Conservation (phyloP, 371 early-diverging fungal genomes). For the Batkoa obscura region DNA sequence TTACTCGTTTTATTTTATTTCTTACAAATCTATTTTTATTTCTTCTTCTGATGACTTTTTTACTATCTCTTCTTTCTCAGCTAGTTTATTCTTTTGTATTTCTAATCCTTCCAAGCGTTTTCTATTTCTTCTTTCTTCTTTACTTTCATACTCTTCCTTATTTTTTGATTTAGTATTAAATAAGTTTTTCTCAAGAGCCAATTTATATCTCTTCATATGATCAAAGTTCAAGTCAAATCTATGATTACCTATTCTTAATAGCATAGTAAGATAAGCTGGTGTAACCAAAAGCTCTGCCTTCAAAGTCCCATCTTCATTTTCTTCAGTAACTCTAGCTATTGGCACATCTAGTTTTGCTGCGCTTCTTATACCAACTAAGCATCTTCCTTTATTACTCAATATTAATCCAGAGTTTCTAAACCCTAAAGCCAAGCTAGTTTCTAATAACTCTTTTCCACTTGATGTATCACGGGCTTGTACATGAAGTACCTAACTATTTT, state of each 20-base stretch:
- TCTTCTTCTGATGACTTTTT: too few relatives aligned
- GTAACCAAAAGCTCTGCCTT: slow-evolving; percentile 24
- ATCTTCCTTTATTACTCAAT: slow-evolving; percentile 23
- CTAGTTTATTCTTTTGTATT: slow-evolving; percentile 1
- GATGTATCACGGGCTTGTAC: slow-evolving; percentile 29
- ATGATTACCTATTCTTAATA: slow-evolving; percentile 25
- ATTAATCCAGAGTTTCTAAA: slow-evolving; percentile 42
- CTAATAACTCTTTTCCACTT: slow-evolving; percentile 28
- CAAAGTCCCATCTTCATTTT: slow-evolving; percentile 9
- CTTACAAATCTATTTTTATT: too few relatives aligned
- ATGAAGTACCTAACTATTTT: slow-evolving; percentile 31
- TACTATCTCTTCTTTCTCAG: too few relatives aligned
- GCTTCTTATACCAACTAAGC: slow-evolving; percentile 37
- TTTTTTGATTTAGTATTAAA: slow-evolving; percentile 6
- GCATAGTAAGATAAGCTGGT: slow-evolving; percentile 18
- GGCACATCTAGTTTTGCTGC: slow-evolving; percentile 39
- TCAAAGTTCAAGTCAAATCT: slow-evolving; percentile 27
- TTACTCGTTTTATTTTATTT: too few relatives aligned
- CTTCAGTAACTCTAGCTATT: slow-evolving; percentile 26
- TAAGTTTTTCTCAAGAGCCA: slow-evolving; percentile 15
- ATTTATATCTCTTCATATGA: slow-evolving; percentile 25
- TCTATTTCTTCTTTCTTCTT: slow-evolving; percentile 30
- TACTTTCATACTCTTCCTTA: slow-evolving; percentile 20
- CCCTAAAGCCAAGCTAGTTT: slow-evolving; percentile 26
- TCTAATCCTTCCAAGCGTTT: slow-evolving; percentile 26